Evolutionary conservation across 192 early-diverging fungal genomes (phyloP), one percentile per base, ranked within the genome.

Genomic region (Backusella macrospora): DNA sequence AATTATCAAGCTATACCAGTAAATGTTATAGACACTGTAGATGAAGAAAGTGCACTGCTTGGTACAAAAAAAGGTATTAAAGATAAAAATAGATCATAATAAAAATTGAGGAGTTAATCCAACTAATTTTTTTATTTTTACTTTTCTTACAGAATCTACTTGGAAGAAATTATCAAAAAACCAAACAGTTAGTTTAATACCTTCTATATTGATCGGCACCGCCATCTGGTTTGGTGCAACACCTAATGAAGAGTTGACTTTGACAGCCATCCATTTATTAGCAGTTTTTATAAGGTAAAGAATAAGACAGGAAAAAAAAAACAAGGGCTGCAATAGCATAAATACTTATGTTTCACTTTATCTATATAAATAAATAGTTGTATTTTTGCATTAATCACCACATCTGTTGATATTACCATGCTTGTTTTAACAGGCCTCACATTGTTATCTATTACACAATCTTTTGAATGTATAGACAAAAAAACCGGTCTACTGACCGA

Each of bases 401-500:
- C 84, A 43, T 69, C 77, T 73, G 81, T 86, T 64, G 82, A 85
- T 65, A 84, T 85, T 71, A 88, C 89, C 5, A 74, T 86, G 34
- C 70, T 89, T 4, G 81, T 90, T 67, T 75, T 83, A 5, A 74
- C 82, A 2, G 87, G 85, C 18, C 70, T 91, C 65, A 80, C 85
- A 12, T 39, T 74, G 29, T 77, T 91, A 71, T 85, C 87, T 7
- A 65, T 88, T 15, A 86, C 90, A 13, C 76, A 83, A 46, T 88
- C 85, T 69, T 89, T 88, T 64, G 81, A 81, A 76, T 91, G 90
- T 66, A 55, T 42, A 37, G 82, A 80, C 13, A 82, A 86, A 2
- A 62, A 72, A 7, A 84, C 82, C 38, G 86, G 88, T 8, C 64
- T 59, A 37, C 71, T 44, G 5, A 73, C 86, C 7, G 86, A 88